Percentiles rank a stretch among this genome's conserved stretches.
phyloP scores from a whole-genome alignment of 1,284 basidiomycete species.

The Uromyces viciae-fabae region DNA sequence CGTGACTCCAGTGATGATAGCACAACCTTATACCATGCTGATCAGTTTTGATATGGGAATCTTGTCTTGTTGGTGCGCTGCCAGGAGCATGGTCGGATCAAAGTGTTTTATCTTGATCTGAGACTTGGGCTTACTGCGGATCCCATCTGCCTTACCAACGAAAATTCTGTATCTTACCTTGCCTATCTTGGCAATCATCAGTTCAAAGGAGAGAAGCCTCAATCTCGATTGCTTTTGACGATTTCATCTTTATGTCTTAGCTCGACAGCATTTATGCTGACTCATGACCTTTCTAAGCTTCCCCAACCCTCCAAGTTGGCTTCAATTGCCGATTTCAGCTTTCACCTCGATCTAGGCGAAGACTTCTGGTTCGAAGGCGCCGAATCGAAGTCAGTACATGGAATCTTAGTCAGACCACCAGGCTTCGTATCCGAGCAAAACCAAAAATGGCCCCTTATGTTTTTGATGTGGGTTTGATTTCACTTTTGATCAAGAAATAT shows the following conservation, averaged over 20 bases:
- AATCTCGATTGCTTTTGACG: constrained; percentile 20
- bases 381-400: constrained; percentile 18
- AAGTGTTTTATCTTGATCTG: constrained; percentile 29
- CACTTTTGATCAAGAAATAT: background rate
- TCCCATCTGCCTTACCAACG: constrained; percentile 4
- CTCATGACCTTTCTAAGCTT: background rate
- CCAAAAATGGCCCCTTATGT: constrained; percentile 40
- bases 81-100: constrained; percentile 37
- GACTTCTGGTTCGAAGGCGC: constrained; percentile 36
- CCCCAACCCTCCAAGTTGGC: background rate
- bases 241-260: background rate
- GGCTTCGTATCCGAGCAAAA: constrained; percentile 10
- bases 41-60: too few species aligned
- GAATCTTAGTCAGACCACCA: constrained; percentile 28
- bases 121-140: background rate
- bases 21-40: too few species aligned
- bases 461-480: constrained; percentile 16
- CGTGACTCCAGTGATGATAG: too few species aligned
- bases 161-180: background rate
- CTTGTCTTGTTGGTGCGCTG: background rate
- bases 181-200: background rate
- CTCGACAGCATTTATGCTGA: background rate
- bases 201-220: background rate
- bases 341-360: constrained; percentile 14
- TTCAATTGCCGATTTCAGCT: background rate